Conservation (phyloP, 2,329 filamentous ascomycete genomes). For the Rhynchosporium graminicola region DNA sequence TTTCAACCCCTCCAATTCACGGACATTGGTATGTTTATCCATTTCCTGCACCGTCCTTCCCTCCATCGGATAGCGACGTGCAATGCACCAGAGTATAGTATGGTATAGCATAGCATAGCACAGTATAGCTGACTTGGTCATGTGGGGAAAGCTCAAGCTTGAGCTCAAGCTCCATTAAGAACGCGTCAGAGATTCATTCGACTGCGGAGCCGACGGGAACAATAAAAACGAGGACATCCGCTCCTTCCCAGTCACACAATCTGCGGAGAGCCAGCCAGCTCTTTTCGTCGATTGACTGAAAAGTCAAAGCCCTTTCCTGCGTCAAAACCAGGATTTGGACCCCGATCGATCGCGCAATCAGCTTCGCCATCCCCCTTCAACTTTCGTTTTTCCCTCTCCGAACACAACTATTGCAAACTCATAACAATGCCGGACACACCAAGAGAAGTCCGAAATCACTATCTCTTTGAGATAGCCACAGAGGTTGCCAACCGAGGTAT, state of each 20-base stretch:
- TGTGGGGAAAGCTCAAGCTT: conserved; percentile 21
- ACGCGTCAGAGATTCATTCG: conserved; percentile 18
- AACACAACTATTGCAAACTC: not conserved
- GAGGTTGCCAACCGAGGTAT: conserved; percentile 95
- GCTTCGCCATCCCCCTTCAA: conserved; percentile 1
- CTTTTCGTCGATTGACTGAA: not conserved
- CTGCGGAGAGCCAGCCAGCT: not conserved
- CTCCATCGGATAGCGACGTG: no score
- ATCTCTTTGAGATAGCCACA: conserved; percentile 95
- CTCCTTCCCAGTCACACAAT: not conserved
- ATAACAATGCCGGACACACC: conserved; percentile 32
- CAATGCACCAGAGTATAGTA: no score
- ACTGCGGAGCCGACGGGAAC: not conserved
- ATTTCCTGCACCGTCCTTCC: no score
- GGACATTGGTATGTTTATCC: no score
- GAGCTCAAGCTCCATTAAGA: not conserved
- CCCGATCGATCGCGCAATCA: conserved; percentile 7
- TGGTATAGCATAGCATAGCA: not conserved
- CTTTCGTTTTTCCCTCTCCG: not conserved
- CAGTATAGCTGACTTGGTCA: conserved; percentile 19
- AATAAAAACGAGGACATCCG: not conserved
- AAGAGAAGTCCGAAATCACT: conserved; percentile 85
- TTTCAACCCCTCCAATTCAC: no score
- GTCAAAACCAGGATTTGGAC: not conserved
- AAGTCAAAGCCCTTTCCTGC: not conserved